These are phyloP conservation scores for Podaxis pistillaris DNA, from an alignment of 768 basidiomycete species.

Conservation along the genomic window DNA sequence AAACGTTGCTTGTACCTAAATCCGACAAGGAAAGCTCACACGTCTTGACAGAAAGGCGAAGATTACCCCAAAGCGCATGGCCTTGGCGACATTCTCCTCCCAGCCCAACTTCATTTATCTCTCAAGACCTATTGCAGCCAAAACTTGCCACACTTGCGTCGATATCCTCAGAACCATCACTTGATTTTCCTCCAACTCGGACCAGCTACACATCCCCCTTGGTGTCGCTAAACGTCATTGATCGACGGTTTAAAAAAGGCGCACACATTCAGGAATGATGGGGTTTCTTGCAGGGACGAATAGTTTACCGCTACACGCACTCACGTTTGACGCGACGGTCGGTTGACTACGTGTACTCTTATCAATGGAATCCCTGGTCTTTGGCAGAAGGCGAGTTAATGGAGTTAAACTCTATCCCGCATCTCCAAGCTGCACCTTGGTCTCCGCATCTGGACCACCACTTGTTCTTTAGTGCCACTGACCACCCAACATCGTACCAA, in stretches of 20 bases:
- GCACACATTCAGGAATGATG: background rate
- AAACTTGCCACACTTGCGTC: background rate
- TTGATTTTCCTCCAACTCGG: background rate
- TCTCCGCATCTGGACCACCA: background rate
- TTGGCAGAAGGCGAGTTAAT: background rate
- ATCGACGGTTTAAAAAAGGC: background rate
- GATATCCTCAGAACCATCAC: background rate
- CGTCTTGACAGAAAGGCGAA: background rate
- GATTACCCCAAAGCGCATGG: background rate
- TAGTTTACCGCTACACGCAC: background rate
- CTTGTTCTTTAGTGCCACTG: background rate
- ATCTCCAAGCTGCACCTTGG: background rate
- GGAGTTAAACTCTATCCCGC: background rate
- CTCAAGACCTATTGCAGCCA: background rate
- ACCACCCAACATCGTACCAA: background rate
- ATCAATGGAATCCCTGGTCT: background rate
- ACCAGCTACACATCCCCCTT: background rate
- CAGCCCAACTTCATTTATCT: background rate
- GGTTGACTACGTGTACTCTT: background rate
- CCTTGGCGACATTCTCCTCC: background rate
- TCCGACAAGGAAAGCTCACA: background rate
- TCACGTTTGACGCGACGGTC: background rate
- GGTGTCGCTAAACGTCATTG: background rate
- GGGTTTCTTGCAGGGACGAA: background rate
- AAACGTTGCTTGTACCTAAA: background rate